These are phyloP conservation scores for Nyssa sinensis DNA, from an alignment of 148 eudicot genomes.

Conservation along the genomic window DNA sequence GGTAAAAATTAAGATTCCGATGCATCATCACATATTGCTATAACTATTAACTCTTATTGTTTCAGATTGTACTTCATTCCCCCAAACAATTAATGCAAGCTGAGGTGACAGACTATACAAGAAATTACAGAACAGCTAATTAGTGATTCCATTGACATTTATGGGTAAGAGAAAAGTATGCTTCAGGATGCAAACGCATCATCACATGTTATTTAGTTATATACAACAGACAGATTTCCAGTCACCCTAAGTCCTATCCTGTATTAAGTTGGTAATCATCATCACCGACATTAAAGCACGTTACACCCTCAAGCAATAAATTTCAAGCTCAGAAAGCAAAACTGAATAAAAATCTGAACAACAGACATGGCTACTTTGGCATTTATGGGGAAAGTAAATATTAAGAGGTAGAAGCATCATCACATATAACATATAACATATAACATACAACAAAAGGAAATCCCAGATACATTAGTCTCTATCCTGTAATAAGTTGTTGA, in stretches of 20 bases:
- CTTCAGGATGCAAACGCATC: not conserved
- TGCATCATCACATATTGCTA: not conserved
- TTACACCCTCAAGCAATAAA: not conserved
- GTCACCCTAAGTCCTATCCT: not conserved
- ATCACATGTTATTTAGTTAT: not conserved
- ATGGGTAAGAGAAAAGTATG: not conserved
- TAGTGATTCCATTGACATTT: not conserved
- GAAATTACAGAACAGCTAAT: not conserved
- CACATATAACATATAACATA: conserved; percentile 3
- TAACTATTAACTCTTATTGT: not conserved
- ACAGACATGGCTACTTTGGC: not conserved
- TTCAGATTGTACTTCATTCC: not conserved
- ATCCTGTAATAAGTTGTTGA: conserved; percentile 69
- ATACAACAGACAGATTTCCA: not conserved
- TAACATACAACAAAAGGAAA: conserved; percentile 2
- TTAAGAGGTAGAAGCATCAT: conserved; percentile 9
- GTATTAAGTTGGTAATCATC: not conserved
- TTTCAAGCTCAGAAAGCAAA: not conserved
- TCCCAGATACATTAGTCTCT: conserved; percentile 38
- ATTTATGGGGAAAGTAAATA: not conserved
- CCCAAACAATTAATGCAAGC: not conserved
- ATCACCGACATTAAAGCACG: not conserved
- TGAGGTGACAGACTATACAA: not conserved
- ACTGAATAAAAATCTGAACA: not conserved
- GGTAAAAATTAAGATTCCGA: not conserved